A percentile compares a stretch with the other conserved stretches of the same genome.
These are phyloP conservation scores for Podospora pseudopauciseta DNA, from an alignment of 495 filamentous ascomycete genomes.

Conservation along the genomic window DNA sequence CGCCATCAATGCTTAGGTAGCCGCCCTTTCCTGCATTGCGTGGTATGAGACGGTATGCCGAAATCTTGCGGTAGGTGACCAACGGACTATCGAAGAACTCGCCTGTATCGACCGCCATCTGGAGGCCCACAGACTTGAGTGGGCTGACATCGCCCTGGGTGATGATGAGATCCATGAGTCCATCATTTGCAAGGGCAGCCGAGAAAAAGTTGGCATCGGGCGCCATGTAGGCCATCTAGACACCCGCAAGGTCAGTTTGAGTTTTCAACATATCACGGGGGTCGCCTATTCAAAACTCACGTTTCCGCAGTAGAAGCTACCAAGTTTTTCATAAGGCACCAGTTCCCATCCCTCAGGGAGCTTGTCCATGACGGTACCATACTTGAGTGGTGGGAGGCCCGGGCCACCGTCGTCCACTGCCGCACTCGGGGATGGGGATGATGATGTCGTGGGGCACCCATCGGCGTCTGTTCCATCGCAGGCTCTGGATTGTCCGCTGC, in stretches of 20 bases:
- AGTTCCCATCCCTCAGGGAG: slow-evolving; percentile 73
- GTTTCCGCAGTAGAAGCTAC: slow-evolving; percentile 93
- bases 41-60: slow-evolving; percentile 78
- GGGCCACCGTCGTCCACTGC: slow-evolving; percentile 10
- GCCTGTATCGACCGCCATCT: slow-evolving; percentile 66
- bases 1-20: slow-evolving; percentile 93
- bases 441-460: slow-evolving; percentile 16
- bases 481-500: slow-evolving; percentile 22
- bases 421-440: slow-evolving; percentile 7
- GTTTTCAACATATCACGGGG: background rate
- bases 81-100: slow-evolving; percentile 74
- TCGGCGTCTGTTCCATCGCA: slow-evolving; percentile 3
- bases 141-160: slow-evolving; percentile 72
- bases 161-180: slow-evolving; percentile 77
- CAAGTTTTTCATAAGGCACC: slow-evolving; percentile 67
- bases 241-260: background rate
- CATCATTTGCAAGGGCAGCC: slow-evolving; percentile 77
- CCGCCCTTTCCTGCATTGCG: slow-evolving; percentile 59
- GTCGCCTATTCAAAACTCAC: slow-evolving; percentile 32
- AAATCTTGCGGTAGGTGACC: slow-evolving; percentile 76
- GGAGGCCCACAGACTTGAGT: slow-evolving; percentile 57
- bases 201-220: slow-evolving; percentile 86
- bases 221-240: slow-evolving; percentile 82
- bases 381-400: slow-evolving; percentile 68
- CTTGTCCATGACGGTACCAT: slow-evolving; percentile 72